Percentiles rank a stretch among this genome's conserved stretches.
These are phyloP conservation scores for Phaffia tasmanica DNA, from an alignment of 768 basidiomycete genomes.

Conservation along the genomic window DNA sequence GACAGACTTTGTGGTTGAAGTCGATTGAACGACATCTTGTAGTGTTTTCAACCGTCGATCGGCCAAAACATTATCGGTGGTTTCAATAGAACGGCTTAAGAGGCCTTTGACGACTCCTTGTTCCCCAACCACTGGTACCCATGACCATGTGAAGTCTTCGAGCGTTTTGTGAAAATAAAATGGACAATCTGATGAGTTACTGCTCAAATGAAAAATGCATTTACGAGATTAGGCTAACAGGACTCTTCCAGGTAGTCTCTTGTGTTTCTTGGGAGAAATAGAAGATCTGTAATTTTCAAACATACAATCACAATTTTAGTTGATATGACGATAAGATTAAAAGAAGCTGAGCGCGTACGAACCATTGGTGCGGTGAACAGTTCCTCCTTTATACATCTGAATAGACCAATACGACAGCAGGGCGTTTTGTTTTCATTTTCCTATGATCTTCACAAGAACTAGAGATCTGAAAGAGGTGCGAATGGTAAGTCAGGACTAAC, in stretches of 20 bases:
- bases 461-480: neutral
- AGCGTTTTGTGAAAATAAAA: neutral
- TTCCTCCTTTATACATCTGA: too few relatives aligned
- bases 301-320: too few relatives aligned
- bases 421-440: too few relatives aligned
- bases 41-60: constrained; percentile 18
- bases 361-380: too few relatives aligned
- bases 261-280: neutral
- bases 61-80: constrained; percentile 19
- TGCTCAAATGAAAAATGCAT: neutral
- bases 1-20: constrained; percentile 3
- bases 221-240: neutral
- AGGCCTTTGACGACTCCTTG: neutral
- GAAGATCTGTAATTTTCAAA: too few relatives aligned
- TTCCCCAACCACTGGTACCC: neutral
- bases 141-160: neutral
- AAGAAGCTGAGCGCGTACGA: too few relatives aligned
- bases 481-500: neutral
- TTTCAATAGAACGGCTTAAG: constrained; percentile 3
- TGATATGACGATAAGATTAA: too few relatives aligned
- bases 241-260: neutral
- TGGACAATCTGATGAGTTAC: neutral
- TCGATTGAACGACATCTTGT: constrained; percentile 16
- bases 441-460: neutral
- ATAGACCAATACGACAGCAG: too few relatives aligned